These are phyloP conservation scores for Fonsecaea pedrosoi DNA, from an alignment of 2,329 filamentous ascomycete species.

Conservation along the genomic window DNA sequence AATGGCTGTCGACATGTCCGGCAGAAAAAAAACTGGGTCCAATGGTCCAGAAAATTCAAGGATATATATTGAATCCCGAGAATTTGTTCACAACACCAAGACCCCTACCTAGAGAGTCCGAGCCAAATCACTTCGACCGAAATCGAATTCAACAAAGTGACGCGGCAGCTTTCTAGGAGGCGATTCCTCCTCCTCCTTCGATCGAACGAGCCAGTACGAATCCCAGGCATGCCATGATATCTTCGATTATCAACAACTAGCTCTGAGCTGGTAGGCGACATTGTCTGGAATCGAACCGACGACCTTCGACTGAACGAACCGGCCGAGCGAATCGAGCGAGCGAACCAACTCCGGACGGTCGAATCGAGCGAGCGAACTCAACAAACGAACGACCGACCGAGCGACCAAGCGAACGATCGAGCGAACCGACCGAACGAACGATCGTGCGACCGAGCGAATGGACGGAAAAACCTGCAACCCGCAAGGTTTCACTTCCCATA, in stretches of 20 bases:
- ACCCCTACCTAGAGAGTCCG: conserved; percentile 26
- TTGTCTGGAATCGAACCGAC: background rate
- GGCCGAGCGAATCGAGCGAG: background rate
- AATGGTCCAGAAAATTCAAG: conserved; percentile 23
- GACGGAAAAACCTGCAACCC: conserved; percentile 21
- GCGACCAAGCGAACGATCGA: background rate
- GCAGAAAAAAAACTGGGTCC: conserved; percentile 12
- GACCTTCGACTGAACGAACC: background rate
- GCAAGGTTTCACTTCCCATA: conserved; percentile 18
- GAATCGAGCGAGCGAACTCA: too few species aligned
- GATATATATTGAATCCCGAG: conserved; percentile 13
- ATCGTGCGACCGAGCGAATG: background rate
- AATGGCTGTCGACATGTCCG: background rate
- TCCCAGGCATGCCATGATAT: conserved; percentile 7
- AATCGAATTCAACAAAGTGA: conserved; percentile 23
- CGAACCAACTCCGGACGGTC: too few species aligned
- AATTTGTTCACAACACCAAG: conserved; percentile 30
- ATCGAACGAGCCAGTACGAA: conserved; percentile 9
- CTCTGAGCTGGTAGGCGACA: conserved; percentile 12
- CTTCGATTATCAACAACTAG: conserved; percentile 1
- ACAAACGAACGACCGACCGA: background rate
- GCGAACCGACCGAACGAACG: background rate
- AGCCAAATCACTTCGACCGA: conserved; percentile 22
- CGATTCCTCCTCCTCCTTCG: conserved; percentile 16
- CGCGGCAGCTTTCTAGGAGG: conserved; percentile 21